Evolutionary conservation across 352 stramenopile genomes (phyloP).

Genomic region (Blastocystis sp.): DNA sequence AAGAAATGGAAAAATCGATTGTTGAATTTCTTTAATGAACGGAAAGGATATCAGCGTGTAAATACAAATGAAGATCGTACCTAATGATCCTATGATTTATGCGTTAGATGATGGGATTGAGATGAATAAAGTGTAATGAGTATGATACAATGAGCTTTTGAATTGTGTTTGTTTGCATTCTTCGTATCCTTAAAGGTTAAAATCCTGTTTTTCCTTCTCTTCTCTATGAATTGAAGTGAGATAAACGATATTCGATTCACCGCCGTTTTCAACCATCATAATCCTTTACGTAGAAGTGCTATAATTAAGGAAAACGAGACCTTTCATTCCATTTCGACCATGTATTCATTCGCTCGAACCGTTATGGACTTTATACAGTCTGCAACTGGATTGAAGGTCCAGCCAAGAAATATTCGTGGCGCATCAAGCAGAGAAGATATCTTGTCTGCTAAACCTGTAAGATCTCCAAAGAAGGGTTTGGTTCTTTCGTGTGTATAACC

Average conservation of each 20-base stretch:
- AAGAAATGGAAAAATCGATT: conserved; percentile 28
- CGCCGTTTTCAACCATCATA: too few species aligned
- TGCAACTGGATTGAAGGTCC: conserved; percentile 31
- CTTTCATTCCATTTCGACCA: neutral
- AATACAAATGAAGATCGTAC: neutral
- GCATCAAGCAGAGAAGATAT: neutral
- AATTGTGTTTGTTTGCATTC: neutral
- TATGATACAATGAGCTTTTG: neutral
- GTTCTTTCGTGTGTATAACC: neutral
- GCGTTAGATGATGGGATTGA: neutral
- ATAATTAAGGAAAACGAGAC: too few species aligned
- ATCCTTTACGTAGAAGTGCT: too few species aligned
- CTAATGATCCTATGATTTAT: neutral
- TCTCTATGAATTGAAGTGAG: too few species aligned
- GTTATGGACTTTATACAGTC: conserved; percentile 59
- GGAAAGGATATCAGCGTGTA: conserved; percentile 40
- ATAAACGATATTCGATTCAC: too few species aligned
- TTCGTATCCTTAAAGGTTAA: neutral
- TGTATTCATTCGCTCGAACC: conserved; percentile 54
- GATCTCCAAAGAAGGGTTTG: conserved; percentile 31
- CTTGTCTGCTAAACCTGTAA: neutral
- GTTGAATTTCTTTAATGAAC: conserved; percentile 36
- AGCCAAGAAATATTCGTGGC: neutral
- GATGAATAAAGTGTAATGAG: conserved; percentile 15
- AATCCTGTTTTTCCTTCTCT: too few species aligned